phyloP scores from a whole-genome alignment of 257 asterid genomes.

The Solanum rostratum region DNA sequence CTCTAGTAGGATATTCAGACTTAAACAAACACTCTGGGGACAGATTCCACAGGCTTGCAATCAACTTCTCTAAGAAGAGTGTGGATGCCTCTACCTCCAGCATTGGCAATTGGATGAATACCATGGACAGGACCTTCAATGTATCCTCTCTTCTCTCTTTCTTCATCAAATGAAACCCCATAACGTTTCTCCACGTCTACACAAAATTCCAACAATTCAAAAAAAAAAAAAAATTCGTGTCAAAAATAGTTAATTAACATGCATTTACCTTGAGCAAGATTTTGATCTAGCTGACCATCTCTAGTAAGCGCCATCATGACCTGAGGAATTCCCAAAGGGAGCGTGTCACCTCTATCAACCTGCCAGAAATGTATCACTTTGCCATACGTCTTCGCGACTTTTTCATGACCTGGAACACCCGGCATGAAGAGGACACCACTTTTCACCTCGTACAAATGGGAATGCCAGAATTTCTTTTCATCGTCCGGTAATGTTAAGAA shows the following conservation, averaged over 20 bases:
- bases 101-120: conserved; percentile 80
- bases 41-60: conserved; percentile 21
- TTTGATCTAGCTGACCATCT: conserved; percentile 62
- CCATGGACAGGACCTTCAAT: conserved; percentile 54
- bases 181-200: conserved; percentile 54
- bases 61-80: conserved; percentile 76
- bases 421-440: conserved; percentile 84
- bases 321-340: conserved; percentile 80
- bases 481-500: conserved; percentile 70
- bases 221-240: too few relatives aligned
- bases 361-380: conserved; percentile 84
- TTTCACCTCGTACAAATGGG: conserved; percentile 81
- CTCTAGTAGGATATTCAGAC: too few relatives aligned
- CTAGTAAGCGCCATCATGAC: conserved; percentile 86
- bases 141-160: conserved; percentile 46
- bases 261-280: conserved; percentile 36
- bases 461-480: conserved; percentile 79
- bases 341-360: conserved; percentile 55
- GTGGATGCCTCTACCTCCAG: conserved; percentile 46
- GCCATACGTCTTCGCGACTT: conserved; percentile 58
- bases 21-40: conserved; percentile 26
- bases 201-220: too few relatives aligned
- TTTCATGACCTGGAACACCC: conserved; percentile 54
- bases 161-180: conserved; percentile 30
- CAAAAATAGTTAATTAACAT: too few relatives aligned